Evolutionary conservation across 805 yeast species (phyloP), one percentile per base, ranked within the genome.

Genomic region (Soucietia sequanensis): DNA sequence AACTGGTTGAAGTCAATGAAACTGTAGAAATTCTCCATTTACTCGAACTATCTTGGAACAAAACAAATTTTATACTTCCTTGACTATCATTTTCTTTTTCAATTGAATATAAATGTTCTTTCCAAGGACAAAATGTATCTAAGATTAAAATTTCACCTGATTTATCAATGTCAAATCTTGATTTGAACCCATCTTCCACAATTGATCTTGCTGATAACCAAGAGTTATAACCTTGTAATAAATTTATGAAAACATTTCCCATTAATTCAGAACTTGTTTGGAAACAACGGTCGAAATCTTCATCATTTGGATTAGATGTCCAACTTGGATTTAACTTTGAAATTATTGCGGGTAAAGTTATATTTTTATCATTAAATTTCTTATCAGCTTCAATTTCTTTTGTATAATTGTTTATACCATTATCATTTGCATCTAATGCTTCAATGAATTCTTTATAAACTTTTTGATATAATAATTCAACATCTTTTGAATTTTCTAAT

Each of bases 401-500:
- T 4, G 66, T 52, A 52, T 79, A 86, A 49, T 84, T 81, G 55
- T 75, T 74, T 43, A 91, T 77, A 52, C 99, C 99, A 54, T 93
- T 93, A 60, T 93, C 99, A 54, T 90, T 87, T 37, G 97, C 99
- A 62, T 90, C 99, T 22, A 93, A 72, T 7, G 96, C 81, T 62
- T 93, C 98, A 39, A 93, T 69, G 51, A 93, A 88, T 43, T 84
- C 91, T 38, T 76, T 75, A 67, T 93, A 93, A n/a, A 91, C 69
- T 58, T 84, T 85, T 25, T 71, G 69, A 58, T 82, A 88, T 30
- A 93, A 65, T 21, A 80, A 60, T 14, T 82, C 84, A 24, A 86
- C 62, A n/a, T 74, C 69, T 3, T 62, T 48, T 2, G 53, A 50
- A 23, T 65, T 54, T 6, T 56, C 49, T 8, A 52, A 45, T 11